Base-by-base conservation (phyloP, 83 land plant species). In the Diphasiastrum complanatum region DNA sequence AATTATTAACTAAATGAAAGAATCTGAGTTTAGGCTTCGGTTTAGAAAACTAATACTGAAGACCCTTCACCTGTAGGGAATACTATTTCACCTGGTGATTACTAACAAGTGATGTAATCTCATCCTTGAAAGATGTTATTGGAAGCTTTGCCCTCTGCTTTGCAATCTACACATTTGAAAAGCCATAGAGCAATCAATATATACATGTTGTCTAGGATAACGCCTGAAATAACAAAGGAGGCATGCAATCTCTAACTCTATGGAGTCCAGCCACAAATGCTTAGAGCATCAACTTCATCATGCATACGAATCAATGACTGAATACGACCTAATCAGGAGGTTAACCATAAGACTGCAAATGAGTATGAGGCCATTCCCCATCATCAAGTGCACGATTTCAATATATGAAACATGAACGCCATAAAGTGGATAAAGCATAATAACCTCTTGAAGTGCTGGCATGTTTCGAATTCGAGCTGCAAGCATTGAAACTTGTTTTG, bases 81-180 rank as follows among this genome's bases (percentile, higher is more conserved):
- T 2, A 53, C 11, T 32, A 20, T 33, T 19, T 33, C 10, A 93
- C 99, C 99, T 93, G 92, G 64, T 86, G 63, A 47, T 81, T 71
- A 24, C 80, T 84, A 34, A 86, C 55, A 25, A 85, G 63, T 23
- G 93, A 80, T 14, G 85, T 86, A 43, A 95, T 86, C 16, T 30
- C 66, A 72, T 95, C 81, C 72, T 62, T 79, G 54, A 75, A 95
- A 26, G 82, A 75, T 26, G 89, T 69, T 55, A 95, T 89, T 24
- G 99, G 99, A 45, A 95, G 83, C 66, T 79, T 95, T 33, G 81
- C 72, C 61, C 86, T 86, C 36, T 71, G 75, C 61, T 79, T 79
- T 19, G 72, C 49, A 32, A 89, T 74, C 98, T 93, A 81, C 62
- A 23, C 12, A 14, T 45, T 27, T 3, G 33, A 59, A 37, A 40